These are phyloP conservation scores for Balakata baccata DNA, from an alignment of 345 rosid species.

Conservation along the genomic window DNA sequence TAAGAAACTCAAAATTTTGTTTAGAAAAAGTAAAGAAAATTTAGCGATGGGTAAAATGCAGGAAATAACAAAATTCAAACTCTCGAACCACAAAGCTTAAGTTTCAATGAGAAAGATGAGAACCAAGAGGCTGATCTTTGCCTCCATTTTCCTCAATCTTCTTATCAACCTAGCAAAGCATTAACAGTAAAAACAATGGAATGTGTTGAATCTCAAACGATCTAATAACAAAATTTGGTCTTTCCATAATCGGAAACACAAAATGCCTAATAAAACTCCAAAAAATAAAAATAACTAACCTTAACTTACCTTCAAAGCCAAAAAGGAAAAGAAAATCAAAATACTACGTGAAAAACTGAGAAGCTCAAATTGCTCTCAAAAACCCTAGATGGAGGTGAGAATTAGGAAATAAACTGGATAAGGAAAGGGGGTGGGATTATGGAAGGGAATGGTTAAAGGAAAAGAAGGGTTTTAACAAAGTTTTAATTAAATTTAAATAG, in stretches of 20 bases:
- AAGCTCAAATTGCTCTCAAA: constrained; percentile 29
- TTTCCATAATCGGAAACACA: neutral
- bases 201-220: constrained; percentile 33
- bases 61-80: neutral
- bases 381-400: neutral
- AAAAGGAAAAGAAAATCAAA: neutral
- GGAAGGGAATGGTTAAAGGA: too few relatives aligned
- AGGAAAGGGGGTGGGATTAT: too few relatives aligned
- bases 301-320: constrained; percentile 13
- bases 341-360: constrained; percentile 3
- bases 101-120: neutral
- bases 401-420: too few relatives aligned
- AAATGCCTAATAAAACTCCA: neutral
- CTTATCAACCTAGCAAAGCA: neutral
- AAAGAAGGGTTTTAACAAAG: too few relatives aligned
- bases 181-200: constrained; percentile 12
- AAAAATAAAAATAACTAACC: constrained; percentile 14
- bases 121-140: constrained; percentile 4
- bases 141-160: neutral
- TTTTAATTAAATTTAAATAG: too few relatives aligned
- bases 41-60: neutral
- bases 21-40: neutral
- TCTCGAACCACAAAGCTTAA: neutral
- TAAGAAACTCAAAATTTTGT: too few relatives aligned
- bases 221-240: constrained; percentile 21